These are phyloP conservation scores for Wakefieldia striispora DNA, from an alignment of 768 basidiomycete genomes.

Conservation along the genomic window DNA sequence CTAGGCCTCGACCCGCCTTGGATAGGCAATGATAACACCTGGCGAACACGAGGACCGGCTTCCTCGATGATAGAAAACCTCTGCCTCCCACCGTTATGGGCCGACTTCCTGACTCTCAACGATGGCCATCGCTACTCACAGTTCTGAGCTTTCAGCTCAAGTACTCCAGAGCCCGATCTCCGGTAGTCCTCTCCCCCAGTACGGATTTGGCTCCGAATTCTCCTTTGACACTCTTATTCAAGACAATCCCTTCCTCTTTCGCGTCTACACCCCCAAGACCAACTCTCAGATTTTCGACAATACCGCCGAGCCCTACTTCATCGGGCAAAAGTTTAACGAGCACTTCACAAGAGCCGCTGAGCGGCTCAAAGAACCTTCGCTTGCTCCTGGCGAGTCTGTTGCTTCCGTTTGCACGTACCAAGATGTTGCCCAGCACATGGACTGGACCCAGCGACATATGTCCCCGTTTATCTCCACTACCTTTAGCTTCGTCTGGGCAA, in stretches of 20 bases:
- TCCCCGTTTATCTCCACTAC: constrained; percentile 75
- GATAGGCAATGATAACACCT: constrained; percentile 33
- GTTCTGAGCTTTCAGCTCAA: constrained; percentile 14
- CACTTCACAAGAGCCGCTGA: constrained; percentile 36
- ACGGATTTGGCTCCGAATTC: constrained; percentile 65
- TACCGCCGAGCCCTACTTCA: constrained; percentile 56
- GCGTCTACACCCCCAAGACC: constrained; percentile 73
- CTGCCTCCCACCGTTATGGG: constrained; percentile 2
- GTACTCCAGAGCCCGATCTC: constrained; percentile 21
- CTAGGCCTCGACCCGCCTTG: constrained; percentile 3
- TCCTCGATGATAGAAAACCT: constrained; percentile 29
- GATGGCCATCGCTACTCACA: constrained; percentile 23
- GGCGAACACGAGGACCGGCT: constrained; percentile 29
- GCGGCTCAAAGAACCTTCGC: constrained; percentile 34
- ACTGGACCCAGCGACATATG: constrained; percentile 70
- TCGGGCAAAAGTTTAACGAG: constrained; percentile 63
- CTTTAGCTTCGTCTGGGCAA: constrained; percentile 78
- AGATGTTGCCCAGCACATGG: constrained; percentile 69
- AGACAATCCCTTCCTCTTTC: constrained; percentile 74
- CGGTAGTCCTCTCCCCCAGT: constrained; percentile 54
- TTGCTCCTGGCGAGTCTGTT: constrained; percentile 31
- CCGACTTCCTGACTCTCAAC: constrained; percentile 15
- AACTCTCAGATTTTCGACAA: constrained; percentile 51
- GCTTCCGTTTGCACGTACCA: constrained; percentile 44
- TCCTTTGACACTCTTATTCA: constrained; percentile 60